Conservation (phyloP, 1,139 yeast species). For the Hanseniaspora gamundiae region DNA sequence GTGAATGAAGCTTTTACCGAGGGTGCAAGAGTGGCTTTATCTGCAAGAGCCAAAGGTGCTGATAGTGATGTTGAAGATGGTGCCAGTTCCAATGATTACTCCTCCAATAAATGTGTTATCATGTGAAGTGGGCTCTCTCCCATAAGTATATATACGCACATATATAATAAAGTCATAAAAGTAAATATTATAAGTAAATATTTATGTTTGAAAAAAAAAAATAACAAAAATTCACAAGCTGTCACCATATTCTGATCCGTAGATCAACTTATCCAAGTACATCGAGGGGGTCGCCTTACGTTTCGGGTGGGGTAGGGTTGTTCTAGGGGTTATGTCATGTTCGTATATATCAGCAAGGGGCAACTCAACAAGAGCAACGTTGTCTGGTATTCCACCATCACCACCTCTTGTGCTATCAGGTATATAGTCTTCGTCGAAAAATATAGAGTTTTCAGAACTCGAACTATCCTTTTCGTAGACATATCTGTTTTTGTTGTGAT, state of each 20-base stretch:
- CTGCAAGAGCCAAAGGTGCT: conserved; percentile 78
- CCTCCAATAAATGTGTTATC: conserved; percentile 23
- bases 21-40: conserved; percentile 91
- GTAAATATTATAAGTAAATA: no score
- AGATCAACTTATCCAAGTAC: conserved; percentile 11
- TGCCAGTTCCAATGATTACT: conserved; percentile 14
- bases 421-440: background rate
- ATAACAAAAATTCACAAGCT: conserved; percentile 5
- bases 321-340: background rate
- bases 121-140: conserved; percentile 28
- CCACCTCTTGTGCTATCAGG: no score
- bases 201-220: background rate
- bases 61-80: conserved; percentile 26
- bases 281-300: conserved; percentile 11
- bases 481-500: background rate
- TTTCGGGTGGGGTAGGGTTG: background rate
- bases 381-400: no score
- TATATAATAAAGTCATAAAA: no score
- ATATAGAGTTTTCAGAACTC: background rate
- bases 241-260: conserved; percentile 6
- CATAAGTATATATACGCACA: no score
- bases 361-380: no score
- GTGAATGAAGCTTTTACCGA: conserved; percentile 95
- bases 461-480: background rate
- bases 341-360: no score